Conservation (phyloP, 23 red algal genomes). For the Gracilaria domingensis region DNA sequence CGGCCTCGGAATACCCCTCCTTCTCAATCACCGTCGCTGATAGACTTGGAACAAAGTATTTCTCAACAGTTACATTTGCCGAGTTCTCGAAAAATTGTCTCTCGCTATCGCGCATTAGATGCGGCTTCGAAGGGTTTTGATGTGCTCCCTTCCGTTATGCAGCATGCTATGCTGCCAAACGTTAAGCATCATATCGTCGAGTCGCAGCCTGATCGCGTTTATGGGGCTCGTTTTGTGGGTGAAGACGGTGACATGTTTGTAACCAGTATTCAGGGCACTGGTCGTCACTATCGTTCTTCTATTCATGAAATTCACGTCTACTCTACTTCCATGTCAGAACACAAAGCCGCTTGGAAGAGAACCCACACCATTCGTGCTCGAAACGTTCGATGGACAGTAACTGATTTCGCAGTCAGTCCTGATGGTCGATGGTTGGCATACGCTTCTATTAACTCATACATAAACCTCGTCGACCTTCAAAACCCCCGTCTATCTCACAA, state of each 20-base stretch:
- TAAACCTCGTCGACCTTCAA: conserved; percentile 59
- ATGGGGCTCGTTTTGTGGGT: conserved; percentile 46
- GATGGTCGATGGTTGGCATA: conserved; percentile 71
- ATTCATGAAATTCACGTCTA: conserved; percentile 74
- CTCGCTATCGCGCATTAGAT: conserved; percentile 39
- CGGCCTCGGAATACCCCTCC: not conserved
- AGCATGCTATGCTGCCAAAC: conserved; percentile 22
- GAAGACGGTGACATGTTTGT: conserved; percentile 46
- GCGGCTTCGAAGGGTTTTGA: conserved; percentile 19
- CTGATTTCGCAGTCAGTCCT: conserved; percentile 65
- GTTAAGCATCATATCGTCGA: conserved; percentile 37
- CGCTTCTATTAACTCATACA: conserved; percentile 48
- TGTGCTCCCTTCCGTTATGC: conserved; percentile 14
- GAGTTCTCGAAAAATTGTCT: not conserved
- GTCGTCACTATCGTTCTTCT: no score
- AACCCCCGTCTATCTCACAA: conserved; percentile 1
- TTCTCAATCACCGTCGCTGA: conserved; percentile 30
- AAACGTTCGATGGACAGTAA: conserved; percentile 60
- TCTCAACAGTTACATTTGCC: not conserved
- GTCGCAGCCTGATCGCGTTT: conserved; percentile 32
- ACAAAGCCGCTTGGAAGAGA: conserved; percentile 37
- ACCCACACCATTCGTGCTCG: conserved; percentile 33
- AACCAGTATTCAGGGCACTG: conserved; percentile 42
- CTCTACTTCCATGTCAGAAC: conserved; percentile 52
- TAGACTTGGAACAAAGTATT: conserved; percentile 20